Base-by-base conservation (phyloP, 2,329 filamentous ascomycete genomes). In the Aureobasidium sp. region DNA sequence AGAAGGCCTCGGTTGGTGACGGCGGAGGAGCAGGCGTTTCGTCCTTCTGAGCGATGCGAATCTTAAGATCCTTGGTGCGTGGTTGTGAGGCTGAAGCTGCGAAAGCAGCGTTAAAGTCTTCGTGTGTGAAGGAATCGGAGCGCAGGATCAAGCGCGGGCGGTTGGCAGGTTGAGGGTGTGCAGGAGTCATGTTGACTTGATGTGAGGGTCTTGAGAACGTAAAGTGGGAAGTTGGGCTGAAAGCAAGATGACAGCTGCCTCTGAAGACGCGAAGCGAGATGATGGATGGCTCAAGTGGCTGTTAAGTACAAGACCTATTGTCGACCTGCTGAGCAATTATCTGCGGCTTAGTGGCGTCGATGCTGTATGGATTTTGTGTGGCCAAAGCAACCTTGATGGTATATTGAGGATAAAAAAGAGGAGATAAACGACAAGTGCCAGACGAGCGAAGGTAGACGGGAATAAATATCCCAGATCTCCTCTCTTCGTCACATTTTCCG, bases 101-200 rank as follows among this genome's bases (percentile, higher is more conserved):
- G 23, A 66, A 66, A n/a, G 64, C 64, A 20, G 53, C 50, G 20
- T 60, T 60, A 50, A 66, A 29, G 47, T 64, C 64, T 46, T 66
- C 64, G 41, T 63, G 62, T 32, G 55, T 63, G 61, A 66, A 66
- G 12, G 64, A 66, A 50, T 63, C 61, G n/a, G 62, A 51, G 29
- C 59, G 60, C 27, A 58, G 17, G 41, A 62, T 56, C 20, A 63
- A 32, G n/a, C 53, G 42, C 27, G 62, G 58, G 9, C 62, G 56
- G 42, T 34, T 47, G 32, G 64, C 46, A 27, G 64, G 52, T 48
- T 62, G 60, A 20, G 62, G 64, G 34, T 63, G 60, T 36, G 64
- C 48, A 26, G 64, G 60, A 26, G 64, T 63, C 58, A 63, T 63
- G 15, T 60, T 55, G 50, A 60, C 39, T 27, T 13, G 34, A 15